These are phyloP conservation scores for Diaporthe citri DNA, from an alignment of 2,329 filamentous ascomycete species.

Conservation along the genomic window DNA sequence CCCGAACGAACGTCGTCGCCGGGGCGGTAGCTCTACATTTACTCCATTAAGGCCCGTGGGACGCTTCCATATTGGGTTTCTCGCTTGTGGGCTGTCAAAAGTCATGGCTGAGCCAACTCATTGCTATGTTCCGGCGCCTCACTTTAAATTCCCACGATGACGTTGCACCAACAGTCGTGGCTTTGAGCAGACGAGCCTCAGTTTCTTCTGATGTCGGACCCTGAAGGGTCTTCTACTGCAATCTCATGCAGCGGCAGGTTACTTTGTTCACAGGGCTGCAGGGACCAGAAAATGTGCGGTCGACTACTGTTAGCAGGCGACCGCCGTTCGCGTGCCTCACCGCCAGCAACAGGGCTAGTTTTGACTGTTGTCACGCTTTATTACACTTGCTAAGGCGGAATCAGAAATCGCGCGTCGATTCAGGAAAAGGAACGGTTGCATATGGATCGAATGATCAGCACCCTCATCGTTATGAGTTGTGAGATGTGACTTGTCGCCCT, in stretches of 20 bases:
- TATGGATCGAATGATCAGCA: constrained; percentile 33
- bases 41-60: not conserved
- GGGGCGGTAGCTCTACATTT: not conserved
- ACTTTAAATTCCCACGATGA: constrained; percentile 23
- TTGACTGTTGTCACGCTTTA: not conserved
- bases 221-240: not conserved
- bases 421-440: constrained; percentile 6
- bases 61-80: constrained; percentile 30
- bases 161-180: constrained; percentile 4
- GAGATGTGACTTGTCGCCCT: constrained; percentile 18
- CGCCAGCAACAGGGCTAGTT: constrained; percentile 15
- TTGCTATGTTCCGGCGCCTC: constrained; percentile 35
- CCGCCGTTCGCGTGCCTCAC: not conserved
- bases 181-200: constrained; percentile 9
- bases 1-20: not conserved
- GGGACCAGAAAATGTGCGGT: not conserved
- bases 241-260: not conserved
- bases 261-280: constrained; percentile 17
- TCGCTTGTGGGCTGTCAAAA: constrained; percentile 36
- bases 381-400: not conserved
- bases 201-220: not conserved
- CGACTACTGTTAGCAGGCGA: not conserved
- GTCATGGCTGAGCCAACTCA: constrained; percentile 29
- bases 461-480: constrained; percentile 3
- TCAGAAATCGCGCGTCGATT: constrained; percentile 20